Percentiles rank a stretch among this genome's conserved stretches.
Evolutionary conservation across 257 asterid genomes (phyloP).

Genomic region (Asclepias syriaca): DNA sequence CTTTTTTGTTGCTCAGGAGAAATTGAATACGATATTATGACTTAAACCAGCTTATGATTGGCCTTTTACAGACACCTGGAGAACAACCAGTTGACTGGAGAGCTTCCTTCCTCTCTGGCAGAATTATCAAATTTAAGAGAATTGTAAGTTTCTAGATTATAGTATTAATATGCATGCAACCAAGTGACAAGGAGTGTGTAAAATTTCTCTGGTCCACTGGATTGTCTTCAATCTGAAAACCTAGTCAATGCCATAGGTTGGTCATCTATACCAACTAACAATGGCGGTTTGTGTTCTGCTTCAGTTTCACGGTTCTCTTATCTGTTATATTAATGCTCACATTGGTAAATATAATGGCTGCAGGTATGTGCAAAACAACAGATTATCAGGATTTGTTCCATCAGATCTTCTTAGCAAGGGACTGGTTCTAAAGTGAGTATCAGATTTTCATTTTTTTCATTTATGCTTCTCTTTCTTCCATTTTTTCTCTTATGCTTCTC

Average conservation of each 20-base stretch:
- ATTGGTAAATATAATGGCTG: slow-evolving; percentile 20
- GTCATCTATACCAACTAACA: background rate
- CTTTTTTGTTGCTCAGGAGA: slow-evolving; percentile 1
- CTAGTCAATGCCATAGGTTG: background rate
- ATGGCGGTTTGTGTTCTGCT: background rate
- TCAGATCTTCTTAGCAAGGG: slow-evolving; percentile 58
- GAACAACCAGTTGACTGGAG: slow-evolving; percentile 68
- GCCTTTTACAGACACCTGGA: slow-evolving; percentile 70
- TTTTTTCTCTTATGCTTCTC: slow-evolving; percentile 10
- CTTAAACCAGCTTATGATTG: slow-evolving; percentile 16
- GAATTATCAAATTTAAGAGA: slow-evolving; percentile 63
- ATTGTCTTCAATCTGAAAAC: slow-evolving; percentile 1
- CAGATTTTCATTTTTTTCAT: slow-evolving; percentile 13
- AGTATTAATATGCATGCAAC: background rate
- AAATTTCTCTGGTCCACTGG: background rate
- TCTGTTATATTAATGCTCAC: slow-evolving; percentile 7
- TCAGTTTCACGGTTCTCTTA: slow-evolving; percentile 1
- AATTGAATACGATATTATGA: background rate
- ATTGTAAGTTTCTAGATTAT: slow-evolving; percentile 55
- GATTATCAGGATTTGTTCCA: slow-evolving; percentile 66
- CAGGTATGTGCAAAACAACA: slow-evolving; percentile 86
- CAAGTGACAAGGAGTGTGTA: background rate
- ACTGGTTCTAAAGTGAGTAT: slow-evolving; percentile 68
- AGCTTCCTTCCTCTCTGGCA: slow-evolving; percentile 65
- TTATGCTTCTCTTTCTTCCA: slow-evolving; percentile 11